A percentile compares a stretch with the other conserved stretches of the same genome.
Conservation (phyloP, 306 rosid genomes). For the Ammopiptanthus mongolicus region DNA sequence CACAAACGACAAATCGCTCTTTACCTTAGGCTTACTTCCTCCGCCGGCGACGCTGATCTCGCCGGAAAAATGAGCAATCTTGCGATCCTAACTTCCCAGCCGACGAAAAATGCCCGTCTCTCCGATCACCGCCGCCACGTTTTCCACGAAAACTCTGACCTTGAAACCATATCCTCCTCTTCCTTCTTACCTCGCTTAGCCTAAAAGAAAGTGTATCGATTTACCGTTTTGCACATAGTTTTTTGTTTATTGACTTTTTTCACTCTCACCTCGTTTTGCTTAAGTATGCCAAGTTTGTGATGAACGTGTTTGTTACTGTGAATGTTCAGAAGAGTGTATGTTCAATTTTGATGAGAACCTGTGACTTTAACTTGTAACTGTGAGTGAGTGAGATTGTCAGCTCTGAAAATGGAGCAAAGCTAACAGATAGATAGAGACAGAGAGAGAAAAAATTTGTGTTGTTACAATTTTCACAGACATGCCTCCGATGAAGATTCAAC, state of each 20-base stretch:
- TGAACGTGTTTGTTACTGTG: conserved; percentile 1
- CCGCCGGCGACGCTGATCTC: conserved; percentile 14
- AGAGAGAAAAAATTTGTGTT: not conserved
- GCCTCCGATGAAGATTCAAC: conserved; percentile 98
- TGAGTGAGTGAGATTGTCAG: not conserved
- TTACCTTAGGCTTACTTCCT: not conserved
- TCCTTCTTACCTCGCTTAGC: conserved; percentile 25
- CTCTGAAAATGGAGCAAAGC: conserved; percentile 34
- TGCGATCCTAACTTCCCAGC: conserved; percentile 22
- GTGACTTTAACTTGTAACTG: not conserved
- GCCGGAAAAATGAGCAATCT: conserved; percentile 74
- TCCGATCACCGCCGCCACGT: conserved; percentile 77
- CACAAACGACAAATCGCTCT: not conserved
- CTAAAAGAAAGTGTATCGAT: conserved; percentile 21
- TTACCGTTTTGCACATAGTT: not conserved
- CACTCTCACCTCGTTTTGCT: not conserved
- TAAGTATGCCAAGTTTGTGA: conserved; percentile 16
- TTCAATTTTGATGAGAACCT: not conserved
- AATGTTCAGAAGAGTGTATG: not conserved
- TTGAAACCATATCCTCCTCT: conserved; percentile 9
- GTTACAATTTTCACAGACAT: conserved; percentile 2
- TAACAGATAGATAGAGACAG: conserved; percentile 16
- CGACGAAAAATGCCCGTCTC: conserved; percentile 43
- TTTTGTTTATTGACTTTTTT: not conserved
- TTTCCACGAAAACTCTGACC: conserved; percentile 57